Evolutionary conservation across 345 rosid genomes (phyloP).

Genomic region (Gynandropsis gynandra): DNA sequence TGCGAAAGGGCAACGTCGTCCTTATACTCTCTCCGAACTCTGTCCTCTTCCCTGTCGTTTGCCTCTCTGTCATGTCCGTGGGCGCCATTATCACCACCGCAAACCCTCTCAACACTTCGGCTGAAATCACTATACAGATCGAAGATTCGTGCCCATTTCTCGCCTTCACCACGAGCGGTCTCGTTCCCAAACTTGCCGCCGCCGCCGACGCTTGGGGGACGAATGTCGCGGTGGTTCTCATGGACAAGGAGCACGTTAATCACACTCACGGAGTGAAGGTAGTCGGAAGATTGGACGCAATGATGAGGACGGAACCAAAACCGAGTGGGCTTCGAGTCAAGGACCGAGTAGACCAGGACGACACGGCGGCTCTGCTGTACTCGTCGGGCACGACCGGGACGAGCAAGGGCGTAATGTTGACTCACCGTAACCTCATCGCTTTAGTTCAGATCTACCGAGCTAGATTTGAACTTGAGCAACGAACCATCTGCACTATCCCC

Average conservation of each 20-base stretch:
- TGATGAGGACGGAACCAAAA: slow-evolving; percentile 35
- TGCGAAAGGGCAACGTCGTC: slow-evolving; percentile 74
- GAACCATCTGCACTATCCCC: slow-evolving; percentile 72
- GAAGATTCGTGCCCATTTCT: slow-evolving; percentile 58
- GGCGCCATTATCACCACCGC: slow-evolving; percentile 88
- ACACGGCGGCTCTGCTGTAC: slow-evolving; percentile 77
- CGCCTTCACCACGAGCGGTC: slow-evolving; percentile 56
- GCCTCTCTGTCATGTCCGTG: slow-evolving; percentile 87
- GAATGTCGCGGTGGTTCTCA: slow-evolving; percentile 46
- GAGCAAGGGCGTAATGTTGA: slow-evolving; percentile 77
- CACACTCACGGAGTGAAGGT: slow-evolving; percentile 19
- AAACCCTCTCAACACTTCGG: slow-evolving; percentile 71
- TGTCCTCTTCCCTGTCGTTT: slow-evolving; percentile 74
- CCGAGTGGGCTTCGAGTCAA: slow-evolving; percentile 31
- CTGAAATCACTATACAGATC: slow-evolving; percentile 60
- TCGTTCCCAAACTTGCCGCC: slow-evolving; percentile 51
- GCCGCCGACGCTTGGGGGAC: slow-evolving; percentile 18
- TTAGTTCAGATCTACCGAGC: slow-evolving; percentile 39
- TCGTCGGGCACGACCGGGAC: slow-evolving; percentile 91
- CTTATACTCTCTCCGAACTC: slow-evolving; percentile 90
- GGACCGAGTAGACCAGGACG: slow-evolving; percentile 59
- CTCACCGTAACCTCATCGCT: slow-evolving; percentile 64
- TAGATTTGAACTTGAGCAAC: slow-evolving; percentile 40
- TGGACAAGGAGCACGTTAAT: slow-evolving; percentile 32
- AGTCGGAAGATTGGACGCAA: slow-evolving; percentile 36